A percentile compares a stretch with the other conserved stretches of the same genome.
Evolutionary conservation across 345 rosid genomes (phyloP).

Genomic region (Acer saccharum): DNA sequence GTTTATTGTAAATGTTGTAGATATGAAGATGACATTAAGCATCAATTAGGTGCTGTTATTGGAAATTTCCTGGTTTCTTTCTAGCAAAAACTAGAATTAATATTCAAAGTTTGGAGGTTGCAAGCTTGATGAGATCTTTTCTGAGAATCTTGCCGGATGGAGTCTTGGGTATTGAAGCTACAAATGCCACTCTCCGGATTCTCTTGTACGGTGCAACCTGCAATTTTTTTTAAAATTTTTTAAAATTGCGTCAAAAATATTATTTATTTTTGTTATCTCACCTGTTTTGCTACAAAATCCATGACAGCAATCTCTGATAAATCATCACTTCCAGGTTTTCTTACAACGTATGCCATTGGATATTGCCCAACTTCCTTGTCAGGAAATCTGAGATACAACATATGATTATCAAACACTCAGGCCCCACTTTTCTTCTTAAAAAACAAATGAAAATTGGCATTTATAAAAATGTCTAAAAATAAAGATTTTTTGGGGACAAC

Average conservation of each 20-base stretch:
- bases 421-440: neutral
- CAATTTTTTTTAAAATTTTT: neutral
- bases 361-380: slow-evolving; percentile 79
- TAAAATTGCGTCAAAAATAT: neutral
- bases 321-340: slow-evolving; percentile 48
- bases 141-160: slow-evolving; percentile 85
- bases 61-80: too few relatives aligned
- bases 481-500: slow-evolving; percentile 14
- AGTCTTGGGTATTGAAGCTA: slow-evolving; percentile 69
- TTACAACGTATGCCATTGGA: slow-evolving; percentile 84
- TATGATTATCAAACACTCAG: neutral
- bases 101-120: slow-evolving; percentile 68
- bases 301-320: slow-evolving; percentile 51
- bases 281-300: slow-evolving; percentile 75
- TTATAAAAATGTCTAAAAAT: neutral
- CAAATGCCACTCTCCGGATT: slow-evolving; percentile 60
- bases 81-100: neutral
- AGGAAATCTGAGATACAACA: slow-evolving; percentile 56
- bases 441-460: neutral
- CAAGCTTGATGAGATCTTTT: slow-evolving; percentile 77
- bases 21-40: too few relatives aligned
- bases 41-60: too few relatives aligned
- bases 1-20: too few relatives aligned
- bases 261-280: neutral
- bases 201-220: slow-evolving; percentile 91